Percentiles rank a stretch among this genome's conserved stretches.
phyloP scores from a whole-genome alignment of 2,329 filamentous ascomycete genomes.

The Microdochium nivale region DNA sequence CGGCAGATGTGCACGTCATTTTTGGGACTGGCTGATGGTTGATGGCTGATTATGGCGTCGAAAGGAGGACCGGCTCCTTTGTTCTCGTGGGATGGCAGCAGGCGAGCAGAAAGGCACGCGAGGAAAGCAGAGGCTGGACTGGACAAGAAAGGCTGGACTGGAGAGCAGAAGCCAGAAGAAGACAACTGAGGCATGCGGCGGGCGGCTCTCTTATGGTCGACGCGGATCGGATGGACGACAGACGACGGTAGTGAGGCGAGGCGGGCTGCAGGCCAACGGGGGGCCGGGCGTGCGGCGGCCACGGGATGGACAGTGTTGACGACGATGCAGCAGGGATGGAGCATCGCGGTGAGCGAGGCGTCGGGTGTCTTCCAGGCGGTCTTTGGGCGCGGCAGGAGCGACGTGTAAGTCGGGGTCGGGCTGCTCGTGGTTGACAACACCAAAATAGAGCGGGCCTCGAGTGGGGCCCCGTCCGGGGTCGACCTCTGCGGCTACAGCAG shows the following conservation, averaged over 20 bases:
- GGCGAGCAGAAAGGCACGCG: neutral
- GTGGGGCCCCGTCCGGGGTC: neutral
- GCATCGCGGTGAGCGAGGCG: neutral
- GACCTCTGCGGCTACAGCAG: neutral
- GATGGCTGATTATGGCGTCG: neutral
- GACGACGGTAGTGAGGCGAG: neutral
- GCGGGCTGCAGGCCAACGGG: neutral
- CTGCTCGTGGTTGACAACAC: neutral
- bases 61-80: neutral
- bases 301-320: neutral
- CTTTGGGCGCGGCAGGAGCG: neutral
- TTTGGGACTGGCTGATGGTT: constrained; percentile 16
- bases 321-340: neutral
- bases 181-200: neutral
- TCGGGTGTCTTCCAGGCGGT: neutral
- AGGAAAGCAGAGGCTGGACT: neutral
- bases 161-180: neutral
- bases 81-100: neutral
- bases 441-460: neutral
- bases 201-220: neutral
- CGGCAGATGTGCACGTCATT: constrained; percentile 35
- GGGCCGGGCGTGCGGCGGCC: neutral
- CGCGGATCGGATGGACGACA: neutral
- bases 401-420: neutral
- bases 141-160: neutral